These are phyloP conservation scores for Ramalina intermedia DNA, from an alignment of 495 filamentous ascomycete species.

Conservation along the genomic window DNA sequence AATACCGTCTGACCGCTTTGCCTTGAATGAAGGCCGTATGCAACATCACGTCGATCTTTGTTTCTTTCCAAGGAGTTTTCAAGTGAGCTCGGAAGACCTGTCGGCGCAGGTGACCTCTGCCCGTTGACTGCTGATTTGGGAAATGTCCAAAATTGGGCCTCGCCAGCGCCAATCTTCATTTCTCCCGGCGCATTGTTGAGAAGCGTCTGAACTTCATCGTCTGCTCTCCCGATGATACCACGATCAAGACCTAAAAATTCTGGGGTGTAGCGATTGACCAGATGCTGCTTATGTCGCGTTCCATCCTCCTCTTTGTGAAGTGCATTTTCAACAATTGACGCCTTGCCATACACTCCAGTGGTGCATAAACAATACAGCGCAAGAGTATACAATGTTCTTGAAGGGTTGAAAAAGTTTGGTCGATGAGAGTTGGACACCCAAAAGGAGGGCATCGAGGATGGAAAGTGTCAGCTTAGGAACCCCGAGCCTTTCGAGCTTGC, in stretches of 20 bases:
- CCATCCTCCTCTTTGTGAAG: too few relatives aligned
- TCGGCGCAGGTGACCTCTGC: constrained; percentile 14
- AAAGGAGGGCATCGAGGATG: too few relatives aligned
- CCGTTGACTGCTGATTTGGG: constrained; percentile 28
- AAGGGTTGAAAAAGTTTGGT: too few relatives aligned
- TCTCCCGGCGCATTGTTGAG: constrained; percentile 46
- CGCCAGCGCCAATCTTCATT: constrained; percentile 42
- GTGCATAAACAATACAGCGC: too few relatives aligned
- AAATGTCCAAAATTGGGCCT: constrained; percentile 42
- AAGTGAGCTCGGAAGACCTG: constrained; percentile 27
- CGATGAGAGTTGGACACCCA: too few relatives aligned
- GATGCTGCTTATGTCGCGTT: too few relatives aligned
- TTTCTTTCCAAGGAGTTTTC: not conserved
- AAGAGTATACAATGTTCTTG: too few relatives aligned
- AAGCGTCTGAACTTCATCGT: constrained; percentile 31
- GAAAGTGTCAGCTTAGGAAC: too few relatives aligned
- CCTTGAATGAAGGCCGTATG: not conserved
- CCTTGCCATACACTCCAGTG: too few relatives aligned
- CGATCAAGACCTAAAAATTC: constrained; percentile 44
- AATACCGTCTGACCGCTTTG: constrained; percentile 1
- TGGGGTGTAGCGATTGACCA: constrained; percentile 31
- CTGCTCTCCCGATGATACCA: constrained; percentile 47
- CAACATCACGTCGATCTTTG: too few relatives aligned
- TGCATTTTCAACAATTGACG: too few relatives aligned
- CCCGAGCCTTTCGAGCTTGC: too few relatives aligned